A percentile compares a stretch with the other conserved stretches of the same genome.
Evolutionary conservation across 23 red algal genomes (phyloP).

Genomic region (Gracilariopsis chorda): DNA sequence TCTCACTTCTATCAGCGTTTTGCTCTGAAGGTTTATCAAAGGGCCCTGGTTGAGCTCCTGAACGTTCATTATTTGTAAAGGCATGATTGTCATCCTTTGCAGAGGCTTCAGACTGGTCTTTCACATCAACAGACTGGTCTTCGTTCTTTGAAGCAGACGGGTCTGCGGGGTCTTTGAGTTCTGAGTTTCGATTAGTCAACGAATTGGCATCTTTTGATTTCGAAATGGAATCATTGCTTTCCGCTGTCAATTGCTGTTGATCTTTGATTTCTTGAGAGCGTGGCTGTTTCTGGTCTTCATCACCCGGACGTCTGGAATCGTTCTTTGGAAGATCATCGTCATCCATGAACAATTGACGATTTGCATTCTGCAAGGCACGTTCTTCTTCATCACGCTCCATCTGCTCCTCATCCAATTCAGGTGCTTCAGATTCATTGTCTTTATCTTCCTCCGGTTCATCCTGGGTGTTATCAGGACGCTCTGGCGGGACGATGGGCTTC

Average conservation of each 20-base stretch:
- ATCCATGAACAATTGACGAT: not conserved
- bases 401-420: not conserved
- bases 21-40: not conserved
- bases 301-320: not conserved
- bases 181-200: not conserved
- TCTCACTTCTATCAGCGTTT: no score
- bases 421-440: not conserved
- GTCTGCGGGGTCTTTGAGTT: not conserved
- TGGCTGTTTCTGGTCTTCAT: not conserved
- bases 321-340: not conserved
- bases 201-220: not conserved
- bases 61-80: not conserved
- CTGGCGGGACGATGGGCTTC: not conserved
- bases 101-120: no score
- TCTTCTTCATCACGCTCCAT: slow-evolving; percentile 52
- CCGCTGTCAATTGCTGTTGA: not conserved
- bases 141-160: not conserved
- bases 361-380: slow-evolving; percentile 18
- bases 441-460: not conserved
- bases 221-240: not conserved
- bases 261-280: not conserved
- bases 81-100: not conserved
- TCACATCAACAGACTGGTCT: not conserved
- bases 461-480: not conserved
- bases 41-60: not conserved